Evolutionary conservation across 2,329 filamentous ascomycete species (phyloP).

Genomic region (Domatiomyces globalis): DNA sequence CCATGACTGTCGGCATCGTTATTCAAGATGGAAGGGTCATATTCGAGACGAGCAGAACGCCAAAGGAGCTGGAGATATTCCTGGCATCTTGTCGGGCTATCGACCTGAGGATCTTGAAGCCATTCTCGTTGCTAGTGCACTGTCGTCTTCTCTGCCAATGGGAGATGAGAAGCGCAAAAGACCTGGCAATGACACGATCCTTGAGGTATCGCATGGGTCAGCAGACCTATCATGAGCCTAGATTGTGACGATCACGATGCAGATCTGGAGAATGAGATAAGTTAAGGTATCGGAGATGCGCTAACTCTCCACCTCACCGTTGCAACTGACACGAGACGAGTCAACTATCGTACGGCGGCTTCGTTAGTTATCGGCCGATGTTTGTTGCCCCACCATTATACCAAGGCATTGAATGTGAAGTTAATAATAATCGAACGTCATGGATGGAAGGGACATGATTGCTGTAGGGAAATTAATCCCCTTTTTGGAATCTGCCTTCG

Average conservation of each 20-base stretch:
- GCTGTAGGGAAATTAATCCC: constrained; percentile 2
- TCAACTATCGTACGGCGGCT: neutral
- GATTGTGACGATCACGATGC: neutral
- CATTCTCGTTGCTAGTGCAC: constrained; percentile 1
- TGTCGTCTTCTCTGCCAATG: neutral
- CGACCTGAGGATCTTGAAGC: neutral
- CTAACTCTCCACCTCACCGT: too few species aligned
- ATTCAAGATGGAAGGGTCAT: neutral
- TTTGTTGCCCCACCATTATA: neutral
- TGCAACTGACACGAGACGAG: neutral
- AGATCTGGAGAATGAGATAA: neutral
- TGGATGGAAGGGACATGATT: neutral
- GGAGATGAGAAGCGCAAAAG: neutral
- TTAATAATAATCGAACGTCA: neutral
- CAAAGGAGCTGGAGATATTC: neutral
- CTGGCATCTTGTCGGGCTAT: neutral
- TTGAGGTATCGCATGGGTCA: too few species aligned
- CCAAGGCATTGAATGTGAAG: neutral
- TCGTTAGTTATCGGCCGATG: neutral
- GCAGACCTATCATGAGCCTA: neutral
- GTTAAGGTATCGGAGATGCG: too few species aligned
- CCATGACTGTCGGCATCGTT: constrained; percentile 19
- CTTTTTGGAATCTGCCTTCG: constrained; percentile 3
- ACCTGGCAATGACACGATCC: neutral
- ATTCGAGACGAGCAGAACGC: neutral